Evolutionary conservation across 1,139 yeast species (phyloP).

Genomic region (Wickerhamiella pararugosa): DNA sequence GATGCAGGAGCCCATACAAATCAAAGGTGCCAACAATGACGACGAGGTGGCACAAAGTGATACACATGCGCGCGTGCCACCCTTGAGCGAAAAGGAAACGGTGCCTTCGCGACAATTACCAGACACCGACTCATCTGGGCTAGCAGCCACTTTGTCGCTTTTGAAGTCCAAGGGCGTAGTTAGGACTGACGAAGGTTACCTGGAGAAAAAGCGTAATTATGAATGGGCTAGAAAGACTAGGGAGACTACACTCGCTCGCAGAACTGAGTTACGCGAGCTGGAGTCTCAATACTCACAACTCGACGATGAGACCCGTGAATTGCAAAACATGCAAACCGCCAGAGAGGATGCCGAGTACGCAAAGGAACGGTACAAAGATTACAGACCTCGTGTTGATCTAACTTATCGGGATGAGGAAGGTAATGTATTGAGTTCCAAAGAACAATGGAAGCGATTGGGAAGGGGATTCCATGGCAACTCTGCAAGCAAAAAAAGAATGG

Average conservation of each 20-base stretch:
- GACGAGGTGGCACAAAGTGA: too few relatives aligned
- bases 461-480: constrained; percentile 5
- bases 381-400: constrained; percentile 5
- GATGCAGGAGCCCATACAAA: too few relatives aligned
- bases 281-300: too few relatives aligned
- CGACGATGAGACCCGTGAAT: too few relatives aligned
- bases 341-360: constrained; percentile 5
- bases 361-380: background rate
- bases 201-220: background rate
- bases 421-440: background rate
- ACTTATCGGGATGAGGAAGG: constrained; percentile 1
- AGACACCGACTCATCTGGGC: background rate
- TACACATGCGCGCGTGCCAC: too few relatives aligned
- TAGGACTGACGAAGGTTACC: background rate
- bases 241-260: too few relatives aligned
- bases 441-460: constrained; percentile 3
- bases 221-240: constrained; percentile 1
- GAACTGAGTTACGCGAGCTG: too few relatives aligned
- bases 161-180: background rate
- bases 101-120: too few relatives aligned
- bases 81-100: too few relatives aligned
- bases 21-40: too few relatives aligned
- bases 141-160: background rate
- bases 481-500: background rate
- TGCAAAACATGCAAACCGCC: background rate